Conservation (phyloP, 176 grass and related monocot species). For the Oryza meyeriana region DNA sequence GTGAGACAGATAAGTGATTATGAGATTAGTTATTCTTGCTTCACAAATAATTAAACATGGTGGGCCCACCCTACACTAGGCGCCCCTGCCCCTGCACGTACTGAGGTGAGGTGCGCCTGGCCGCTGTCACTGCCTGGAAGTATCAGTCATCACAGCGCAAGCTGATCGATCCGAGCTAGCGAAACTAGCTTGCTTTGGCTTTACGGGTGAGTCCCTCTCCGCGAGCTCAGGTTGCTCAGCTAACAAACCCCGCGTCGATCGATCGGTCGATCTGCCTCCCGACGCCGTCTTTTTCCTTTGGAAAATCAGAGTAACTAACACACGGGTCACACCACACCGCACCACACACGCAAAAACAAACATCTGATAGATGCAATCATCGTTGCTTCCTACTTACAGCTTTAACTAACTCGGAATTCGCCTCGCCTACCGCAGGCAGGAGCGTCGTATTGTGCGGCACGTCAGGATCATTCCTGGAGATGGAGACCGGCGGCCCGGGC, state of each 20-base stretch:
- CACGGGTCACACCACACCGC: background rate
- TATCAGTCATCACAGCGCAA: conserved; percentile 9
- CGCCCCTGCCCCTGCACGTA: background rate
- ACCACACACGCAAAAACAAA: background rate
- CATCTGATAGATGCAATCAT: conserved; percentile 33
- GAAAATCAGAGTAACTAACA: conserved; percentile 27
- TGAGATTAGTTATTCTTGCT: conserved; percentile 33
- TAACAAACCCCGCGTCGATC: conserved; percentile 26
- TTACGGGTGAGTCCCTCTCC: conserved; percentile 51
- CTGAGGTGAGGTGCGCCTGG: background rate
- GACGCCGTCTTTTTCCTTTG: background rate
- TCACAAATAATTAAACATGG: conserved; percentile 22
- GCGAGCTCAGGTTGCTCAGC: conserved; percentile 18
- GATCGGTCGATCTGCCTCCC: background rate
- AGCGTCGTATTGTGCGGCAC: conserved; percentile 14
- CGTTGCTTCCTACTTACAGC: conserved; percentile 50
- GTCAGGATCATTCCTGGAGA: conserved; percentile 32
- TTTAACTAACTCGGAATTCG: conserved; percentile 47
- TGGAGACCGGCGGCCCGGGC: background rate
- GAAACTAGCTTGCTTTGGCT: conserved; percentile 33
- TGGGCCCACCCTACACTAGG: background rate
- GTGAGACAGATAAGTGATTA: background rate
- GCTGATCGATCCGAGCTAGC: background rate
- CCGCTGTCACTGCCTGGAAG: conserved; percentile 3
- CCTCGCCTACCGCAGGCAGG: conserved; percentile 21